Evolutionary conservation across 2,329 filamentous ascomycete species (phyloP), one percentile per base, ranked within the genome.

Genomic region (Cordyceps cicadae): DNA sequence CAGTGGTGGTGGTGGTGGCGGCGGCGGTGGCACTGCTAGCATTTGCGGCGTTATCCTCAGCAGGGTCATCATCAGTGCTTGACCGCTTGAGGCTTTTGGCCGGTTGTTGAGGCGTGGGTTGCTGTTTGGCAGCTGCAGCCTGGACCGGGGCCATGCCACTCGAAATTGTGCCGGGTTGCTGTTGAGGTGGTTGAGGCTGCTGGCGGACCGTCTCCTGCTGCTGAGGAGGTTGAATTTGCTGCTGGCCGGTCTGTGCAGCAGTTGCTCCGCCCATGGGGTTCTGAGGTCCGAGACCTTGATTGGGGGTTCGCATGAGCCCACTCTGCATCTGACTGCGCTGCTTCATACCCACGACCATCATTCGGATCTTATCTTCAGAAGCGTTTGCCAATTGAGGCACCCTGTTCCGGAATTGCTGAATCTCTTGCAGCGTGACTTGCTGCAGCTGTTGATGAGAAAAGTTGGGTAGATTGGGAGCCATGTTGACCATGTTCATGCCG

Each of bases 61-160:
- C 76, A 29, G 77, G 76, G 11, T 63, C 65, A 52, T 82, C 80
- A 26, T 83, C 81, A 3, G 74, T 70, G 56, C 72, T 80, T 4
- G 79, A 72, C 1, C 81, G 78, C 71, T 84, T 84, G 49, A 81
- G 72, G 53, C 72, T 78, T 68, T 79, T 82, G 29, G 71, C 68
- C 9, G 70, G 70, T 5, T 74, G 63, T 63, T 59, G 57, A 8
- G 37, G 48, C 12, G 49, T 59, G 8, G 49, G 39, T 7, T 59
- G 49, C 41, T 41, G 32, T 37, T 57, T 71, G 70, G 51, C 46
- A 14, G 59, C 62, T 70, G 73, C 32, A 66, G 72, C 64, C 71
- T 51, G 57, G 8, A 11, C 26, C 17, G 39, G 37, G 8, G 12
- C 48, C 17, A 49, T 26, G 29, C 24, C 37, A 11, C 56, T 17